phyloP scores from a whole-genome alignment of 1,284 basidiomycete genomes.

The Sanghuangporus weigelae region DNA sequence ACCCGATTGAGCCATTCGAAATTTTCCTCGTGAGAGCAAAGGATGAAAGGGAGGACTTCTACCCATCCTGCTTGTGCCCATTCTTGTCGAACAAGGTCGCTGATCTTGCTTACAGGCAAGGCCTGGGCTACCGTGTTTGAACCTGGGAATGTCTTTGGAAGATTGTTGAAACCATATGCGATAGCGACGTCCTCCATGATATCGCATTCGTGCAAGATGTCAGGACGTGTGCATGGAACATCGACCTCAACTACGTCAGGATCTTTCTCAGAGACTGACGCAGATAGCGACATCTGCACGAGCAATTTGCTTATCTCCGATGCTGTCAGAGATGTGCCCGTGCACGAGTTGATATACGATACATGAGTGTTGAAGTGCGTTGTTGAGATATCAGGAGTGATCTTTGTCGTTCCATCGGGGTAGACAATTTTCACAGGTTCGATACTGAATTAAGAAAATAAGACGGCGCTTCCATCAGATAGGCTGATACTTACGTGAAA shows the following conservation, averaged over 20 bases:
- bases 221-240: constrained; percentile 89
- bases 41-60: constrained; percentile 90
- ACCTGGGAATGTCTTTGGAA: constrained; percentile 86
- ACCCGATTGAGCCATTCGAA: constrained; percentile 86
- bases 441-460: constrained; percentile 45
- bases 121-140: constrained; percentile 97
- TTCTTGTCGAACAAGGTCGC: constrained; percentile 84
- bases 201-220: constrained; percentile 98
- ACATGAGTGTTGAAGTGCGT: constrained; percentile 73
- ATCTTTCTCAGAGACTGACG: constrained; percentile 43
- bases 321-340: constrained; percentile 71
- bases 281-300: constrained; percentile 67
- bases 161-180: constrained; percentile 96
- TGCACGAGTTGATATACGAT: constrained; percentile 94
- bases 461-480: not conserved
- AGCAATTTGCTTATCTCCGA: constrained; percentile 63
- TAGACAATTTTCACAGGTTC: constrained; percentile 85
- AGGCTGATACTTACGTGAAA: constrained; percentile 63
- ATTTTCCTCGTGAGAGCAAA: constrained; percentile 99
- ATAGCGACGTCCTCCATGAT: constrained; percentile 98
- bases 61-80: constrained; percentile 96
- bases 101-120: constrained; percentile 84
- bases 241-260: constrained; percentile 69
- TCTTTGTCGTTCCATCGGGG: constrained; percentile 69
- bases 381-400: constrained; percentile 80